Base-by-base conservation (phyloP, 306 rosid species). In the Morella rubra region DNA sequence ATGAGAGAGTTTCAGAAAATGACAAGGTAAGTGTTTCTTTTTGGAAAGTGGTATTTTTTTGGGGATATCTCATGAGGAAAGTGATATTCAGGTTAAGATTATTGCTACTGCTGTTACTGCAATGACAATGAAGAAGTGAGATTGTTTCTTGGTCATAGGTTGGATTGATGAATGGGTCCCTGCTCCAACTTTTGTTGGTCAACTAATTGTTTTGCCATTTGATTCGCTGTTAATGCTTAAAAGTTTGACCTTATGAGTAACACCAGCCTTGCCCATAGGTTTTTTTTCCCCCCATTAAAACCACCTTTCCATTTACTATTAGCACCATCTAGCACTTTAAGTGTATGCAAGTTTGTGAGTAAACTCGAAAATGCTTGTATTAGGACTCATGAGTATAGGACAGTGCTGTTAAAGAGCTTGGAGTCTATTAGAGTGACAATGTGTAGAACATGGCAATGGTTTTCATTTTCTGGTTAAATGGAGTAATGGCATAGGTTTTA, bases 401-500 rank as follows among this genome's bases (percentile, higher is more conserved):
- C 11, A 22, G 6, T 60, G 13, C 5, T 9, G 18, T 22, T 24
- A 16, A 14, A 55, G 68, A 61, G 20, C 50, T 73, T 60, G 73
- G 62, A 73, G 62, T 66, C 42, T 16, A 8, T 47, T 44, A 18
- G 22, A 64, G 19, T 73, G 69, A 13, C 16, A 46, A 24, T 20
- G 40, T 70, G 15, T 59, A 68, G 15, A 27, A 49, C 18, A 5
- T 42, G 9, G 5, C 0, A 22, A 40, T 44, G 40, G n/a, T 46
- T 54, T 72, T 78, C 70, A 67, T 24, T 78, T 68, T 64, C 32
- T 46, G 67, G 32, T 67, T 42, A 56, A 64, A 14, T 69, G 71
- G 71, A 44, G 81, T 76, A 80, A 64, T 75, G 64, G 52, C 55
- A 4, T 46, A 69, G 18, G 46, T 71, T 62, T 50, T 16, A 7